A percentile compares a stretch with the other conserved stretches of the same genome.
Evolutionary conservation across 306 rosid species (phyloP).

Genomic region (Rosa multiflora): DNA sequence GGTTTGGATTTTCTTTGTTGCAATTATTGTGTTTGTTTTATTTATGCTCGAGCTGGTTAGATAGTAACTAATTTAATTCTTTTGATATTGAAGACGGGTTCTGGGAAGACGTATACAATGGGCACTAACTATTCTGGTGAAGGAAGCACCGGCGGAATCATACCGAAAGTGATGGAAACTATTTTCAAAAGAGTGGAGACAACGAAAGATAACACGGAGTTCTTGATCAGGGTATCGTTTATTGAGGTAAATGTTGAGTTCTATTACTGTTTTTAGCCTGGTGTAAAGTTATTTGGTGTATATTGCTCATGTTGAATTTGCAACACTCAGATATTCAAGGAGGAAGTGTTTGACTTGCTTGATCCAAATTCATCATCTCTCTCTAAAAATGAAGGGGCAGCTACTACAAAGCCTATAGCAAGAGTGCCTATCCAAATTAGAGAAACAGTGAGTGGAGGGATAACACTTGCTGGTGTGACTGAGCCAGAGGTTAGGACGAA

Average conservation of each 20-base stretch:
- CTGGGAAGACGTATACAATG: slow-evolving; percentile 74
- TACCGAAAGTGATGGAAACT: slow-evolving; percentile 70
- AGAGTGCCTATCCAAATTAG: slow-evolving; percentile 88
- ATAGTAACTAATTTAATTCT: slow-evolving; percentile 3
- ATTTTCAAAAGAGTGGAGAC: slow-evolving; percentile 54
- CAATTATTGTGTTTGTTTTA: neutral
- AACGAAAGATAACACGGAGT: slow-evolving; percentile 46
- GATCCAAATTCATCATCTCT: slow-evolving; percentile 46
- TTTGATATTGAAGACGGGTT: slow-evolving; percentile 68
- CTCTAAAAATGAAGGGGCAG: slow-evolving; percentile 49
- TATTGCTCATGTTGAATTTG: slow-evolving; percentile 11
- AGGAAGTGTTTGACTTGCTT: slow-evolving; percentile 88
- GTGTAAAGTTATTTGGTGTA: neutral
- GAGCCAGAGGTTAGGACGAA: slow-evolving; percentile 76
- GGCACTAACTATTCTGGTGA: slow-evolving; percentile 75
- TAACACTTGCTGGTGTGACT: slow-evolving; percentile 85
- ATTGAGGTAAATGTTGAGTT: slow-evolving; percentile 62
- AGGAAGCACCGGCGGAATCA: slow-evolving; percentile 59
- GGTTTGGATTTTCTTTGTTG: neutral
- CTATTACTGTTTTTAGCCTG: neutral
- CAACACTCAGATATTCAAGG: slow-evolving; percentile 78
- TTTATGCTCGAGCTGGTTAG: neutral
- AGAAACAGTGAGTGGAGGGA: slow-evolving; percentile 81
- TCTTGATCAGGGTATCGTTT: slow-evolving; percentile 79
- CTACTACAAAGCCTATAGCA: slow-evolving; percentile 39